These are phyloP conservation scores for Globisporangium barbulae DNA, from an alignment of 352 stramenopile genomes.

Conservation along the genomic window DNA sequence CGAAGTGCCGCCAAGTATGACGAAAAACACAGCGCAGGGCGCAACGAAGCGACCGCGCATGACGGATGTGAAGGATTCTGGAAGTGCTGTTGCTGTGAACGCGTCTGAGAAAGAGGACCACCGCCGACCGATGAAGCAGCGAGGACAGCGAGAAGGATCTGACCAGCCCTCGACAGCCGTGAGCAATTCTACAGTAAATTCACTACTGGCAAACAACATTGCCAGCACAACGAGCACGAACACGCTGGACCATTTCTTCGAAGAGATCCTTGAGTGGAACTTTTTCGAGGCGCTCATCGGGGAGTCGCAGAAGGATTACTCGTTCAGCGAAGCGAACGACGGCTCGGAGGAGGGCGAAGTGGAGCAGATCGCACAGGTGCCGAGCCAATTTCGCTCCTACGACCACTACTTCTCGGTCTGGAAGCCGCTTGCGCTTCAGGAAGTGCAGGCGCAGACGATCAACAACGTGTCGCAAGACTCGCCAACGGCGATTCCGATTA, in stretches of 20 bases:
- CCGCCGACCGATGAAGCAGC: constrained; percentile 67
- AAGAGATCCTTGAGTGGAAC: constrained; percentile 82
- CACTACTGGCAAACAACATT: neutral
- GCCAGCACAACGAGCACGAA: constrained; percentile 34
- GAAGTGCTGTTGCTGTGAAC: constrained; percentile 14
- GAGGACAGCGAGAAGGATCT: constrained; percentile 16
- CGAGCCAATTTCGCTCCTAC: constrained; percentile 84
- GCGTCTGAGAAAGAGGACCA: constrained; percentile 32
- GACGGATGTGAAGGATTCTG: constrained; percentile 18
- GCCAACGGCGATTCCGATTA: constrained; percentile 44
- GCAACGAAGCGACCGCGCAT: constrained; percentile 9
- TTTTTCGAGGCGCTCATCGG: constrained; percentile 58
- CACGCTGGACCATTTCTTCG: constrained; percentile 80
- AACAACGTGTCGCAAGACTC: constrained; percentile 74
- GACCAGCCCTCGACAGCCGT: constrained; percentile 16
- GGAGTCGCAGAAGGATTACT: constrained; percentile 51
- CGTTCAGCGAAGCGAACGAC: constrained; percentile 53
- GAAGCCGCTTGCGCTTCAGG: constrained; percentile 80
- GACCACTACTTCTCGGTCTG: constrained; percentile 89
- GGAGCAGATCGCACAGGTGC: constrained; percentile 49
- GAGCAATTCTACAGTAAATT: constrained; percentile 17
- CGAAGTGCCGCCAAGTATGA: constrained; percentile 7
- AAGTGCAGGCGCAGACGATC: constrained; percentile 87
- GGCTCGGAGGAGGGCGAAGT: constrained; percentile 76
- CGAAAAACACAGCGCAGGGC: neutral